Conservation (phyloP, 1,284 basidiomycete species). For the Cryptococcus neoformans region DNA sequence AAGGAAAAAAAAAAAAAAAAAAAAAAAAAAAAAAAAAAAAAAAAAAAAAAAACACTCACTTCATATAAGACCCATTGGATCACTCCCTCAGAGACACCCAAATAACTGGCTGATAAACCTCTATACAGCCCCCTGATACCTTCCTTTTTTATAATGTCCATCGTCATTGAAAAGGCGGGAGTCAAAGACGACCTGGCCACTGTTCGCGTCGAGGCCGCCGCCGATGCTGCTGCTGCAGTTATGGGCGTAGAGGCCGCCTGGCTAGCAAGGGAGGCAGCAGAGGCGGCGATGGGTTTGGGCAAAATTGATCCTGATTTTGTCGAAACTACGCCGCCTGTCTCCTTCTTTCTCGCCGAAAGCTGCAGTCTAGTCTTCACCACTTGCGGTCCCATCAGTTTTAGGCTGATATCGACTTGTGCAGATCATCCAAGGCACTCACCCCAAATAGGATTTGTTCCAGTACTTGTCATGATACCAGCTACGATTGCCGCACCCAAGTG, state of each 20-base stretch:
- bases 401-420: background rate
- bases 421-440: slow-evolving; percentile 19
- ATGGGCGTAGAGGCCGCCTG: slow-evolving; percentile 1
- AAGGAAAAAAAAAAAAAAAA: too few relatives aligned
- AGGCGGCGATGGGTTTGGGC: slow-evolving; percentile 28
- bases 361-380: slow-evolving; percentile 96
- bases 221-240: too few relatives aligned
- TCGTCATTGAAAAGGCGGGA: slow-evolving; percentile 54
- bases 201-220: slow-evolving; percentile 16
- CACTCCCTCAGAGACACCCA: slow-evolving; percentile 94
- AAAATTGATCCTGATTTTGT: slow-evolving; percentile 4
- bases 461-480: slow-evolving; percentile 79
- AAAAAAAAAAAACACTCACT: slow-evolving; percentile 23
- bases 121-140: slow-evolving; percentile 59
- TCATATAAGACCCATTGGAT: slow-evolving; percentile 99
- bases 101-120: slow-evolving; percentile 71
- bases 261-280: slow-evolving; percentile 21
- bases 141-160: slow-evolving; percentile 72
- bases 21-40: background rate
- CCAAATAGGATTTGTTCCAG: slow-evolving; percentile 97
- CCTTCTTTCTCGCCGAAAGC: slow-evolving; percentile 39
- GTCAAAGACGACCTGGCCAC: slow-evolving; percentile 16
- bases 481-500: slow-evolving; percentile 83
- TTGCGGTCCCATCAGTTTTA: slow-evolving; percentile 2
- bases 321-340: slow-evolving; percentile 11